phyloP scores from a whole-genome alignment of 495 filamentous ascomycete species.

The Hamigera avellanea region DNA sequence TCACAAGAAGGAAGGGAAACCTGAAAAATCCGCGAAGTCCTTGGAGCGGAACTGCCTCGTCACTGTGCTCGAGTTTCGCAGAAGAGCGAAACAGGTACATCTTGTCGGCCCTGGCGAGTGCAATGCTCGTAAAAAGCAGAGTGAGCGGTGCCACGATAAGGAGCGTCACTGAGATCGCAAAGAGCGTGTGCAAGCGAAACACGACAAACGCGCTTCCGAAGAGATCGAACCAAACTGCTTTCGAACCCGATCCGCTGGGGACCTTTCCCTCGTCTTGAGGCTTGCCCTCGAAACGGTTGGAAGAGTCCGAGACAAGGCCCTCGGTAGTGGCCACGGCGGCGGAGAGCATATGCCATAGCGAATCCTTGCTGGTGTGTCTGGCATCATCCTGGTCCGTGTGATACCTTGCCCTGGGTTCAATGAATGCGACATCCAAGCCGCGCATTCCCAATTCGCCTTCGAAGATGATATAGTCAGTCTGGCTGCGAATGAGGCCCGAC shows the following conservation, averaged over 20 bases:
- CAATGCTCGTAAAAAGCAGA: constrained; percentile 54
- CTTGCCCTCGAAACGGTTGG: constrained; percentile 52
- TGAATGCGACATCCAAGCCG: constrained; percentile 88
- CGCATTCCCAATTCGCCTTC: constrained; percentile 69
- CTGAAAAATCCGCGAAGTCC: constrained; percentile 76
- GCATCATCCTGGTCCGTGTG: constrained; percentile 87
- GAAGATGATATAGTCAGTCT: constrained; percentile 87
- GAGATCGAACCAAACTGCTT: constrained; percentile 88
- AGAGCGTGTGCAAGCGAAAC: constrained; percentile 67
- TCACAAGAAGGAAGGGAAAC: constrained; percentile 63
- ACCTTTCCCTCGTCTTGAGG: constrained; percentile 48
- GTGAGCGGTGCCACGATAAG: constrained; percentile 65
- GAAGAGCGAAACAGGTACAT: constrained; percentile 70
- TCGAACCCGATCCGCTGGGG: constrained; percentile 52
- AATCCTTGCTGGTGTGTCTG: constrained; percentile 59
- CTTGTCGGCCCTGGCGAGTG: constrained; percentile 55
- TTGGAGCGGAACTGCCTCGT: constrained; percentile 51
- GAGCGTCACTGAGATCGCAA: constrained; percentile 75
- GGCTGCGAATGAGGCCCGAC: constrained; percentile 60
- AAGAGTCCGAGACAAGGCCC: constrained; percentile 57
- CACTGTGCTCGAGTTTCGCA: constrained; percentile 42
- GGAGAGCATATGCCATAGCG: constrained; percentile 91
- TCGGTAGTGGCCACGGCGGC: constrained; percentile 61
- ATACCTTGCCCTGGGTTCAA: constrained; percentile 72
- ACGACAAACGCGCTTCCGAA: constrained; percentile 75